Conservation (phyloP, 1,284 basidiomycete genomes). For the Cronartium quercuum region DNA sequence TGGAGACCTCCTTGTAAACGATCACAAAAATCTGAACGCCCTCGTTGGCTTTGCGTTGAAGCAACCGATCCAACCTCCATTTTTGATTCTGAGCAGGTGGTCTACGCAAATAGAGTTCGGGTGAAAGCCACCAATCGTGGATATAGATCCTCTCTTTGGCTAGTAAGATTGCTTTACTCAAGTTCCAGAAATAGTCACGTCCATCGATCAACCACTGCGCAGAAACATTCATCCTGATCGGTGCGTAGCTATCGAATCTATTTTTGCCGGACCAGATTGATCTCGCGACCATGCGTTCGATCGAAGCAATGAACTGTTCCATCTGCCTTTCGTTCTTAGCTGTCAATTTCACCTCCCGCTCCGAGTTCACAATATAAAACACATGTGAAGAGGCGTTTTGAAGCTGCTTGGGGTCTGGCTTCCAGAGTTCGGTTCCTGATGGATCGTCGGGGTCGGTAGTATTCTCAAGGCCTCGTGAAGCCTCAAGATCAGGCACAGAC, state of each 20-base stretch:
- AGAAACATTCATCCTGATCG: constrained; percentile 83
- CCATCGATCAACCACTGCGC: constrained; percentile 99
- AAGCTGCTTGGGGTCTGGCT: constrained; percentile 42
- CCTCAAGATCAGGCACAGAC: constrained; percentile 48
- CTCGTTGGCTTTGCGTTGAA: constrained; percentile 88
- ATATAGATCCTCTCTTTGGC: constrained; percentile 72
- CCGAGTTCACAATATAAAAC: constrained; percentile 87
- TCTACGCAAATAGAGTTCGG: constrained; percentile 43
- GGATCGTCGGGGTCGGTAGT: constrained; percentile 45
- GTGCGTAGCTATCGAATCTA: constrained; percentile 88
- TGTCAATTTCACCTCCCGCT: constrained; percentile 77
- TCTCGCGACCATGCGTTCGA: constrained; percentile 72
- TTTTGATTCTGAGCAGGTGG: constrained; percentile 51
- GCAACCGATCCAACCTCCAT: constrained; percentile 78
- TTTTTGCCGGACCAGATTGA: constrained; percentile 76
- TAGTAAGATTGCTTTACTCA: constrained; percentile 84
- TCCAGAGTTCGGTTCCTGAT: constrained; percentile 41
- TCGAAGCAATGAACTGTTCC: constrained; percentile 90
- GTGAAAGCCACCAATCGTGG: constrained; percentile 78
- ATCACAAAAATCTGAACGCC: constrained; percentile 97
- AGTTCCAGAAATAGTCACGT: constrained; percentile 93
- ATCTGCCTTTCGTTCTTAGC: constrained; percentile 94
- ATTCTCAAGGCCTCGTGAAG: constrained; percentile 52
- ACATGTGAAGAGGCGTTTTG: constrained; percentile 63
- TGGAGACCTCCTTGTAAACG: constrained; percentile 96